Base-by-base conservation (phyloP, 1,139 yeast species). In the Protomyces inouyei region DNA sequence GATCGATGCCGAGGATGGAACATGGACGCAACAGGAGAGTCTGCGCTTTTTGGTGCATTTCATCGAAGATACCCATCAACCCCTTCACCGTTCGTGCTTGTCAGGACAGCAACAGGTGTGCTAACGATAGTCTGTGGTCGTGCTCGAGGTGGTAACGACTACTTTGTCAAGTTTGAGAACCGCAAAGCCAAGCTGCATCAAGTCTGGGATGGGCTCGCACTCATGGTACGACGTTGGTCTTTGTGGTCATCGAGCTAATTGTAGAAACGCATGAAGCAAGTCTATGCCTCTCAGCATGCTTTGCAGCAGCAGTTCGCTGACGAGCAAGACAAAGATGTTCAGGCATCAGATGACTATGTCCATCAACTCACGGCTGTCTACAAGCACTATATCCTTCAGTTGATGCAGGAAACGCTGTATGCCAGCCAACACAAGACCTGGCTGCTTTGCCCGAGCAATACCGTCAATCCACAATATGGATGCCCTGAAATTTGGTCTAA, bases 121-220 rank as follows among this genome's bases (percentile, higher is more conserved):
- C 28, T 35, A 16, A 18, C 3, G 2, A 51, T 32, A 59, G 63
- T 59, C 23, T 59, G 57, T n/a, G 59, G 64, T 25, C 48, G 52
- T 14, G 59, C 59, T 9, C 59, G 64, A 2, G 64, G 64, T 5
- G 64, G 64, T 1, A 60, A 60, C 43, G 64, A 60, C 32, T 43
- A 52, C 55, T 51, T 25, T 14, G 59, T 60, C 37, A 35, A 46
- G 16, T 60, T 60, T 32, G 64, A 60, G 35, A 54, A 54, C 4
- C 51, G 54, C 59, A 53, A 55, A 32, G 46, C 59, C 16, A 54
- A 55, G 16, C 55, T 60, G 23, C 64, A 60, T 40, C 51, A 35
- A 35, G 40, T 60, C 3, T 60, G 64, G 64, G 64, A 60, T 37
- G 59, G 59, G 2, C 51, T 46, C n/a, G 64, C 48, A 4, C 59